Evolutionary conservation across 2,329 filamentous ascomycete genomes (phyloP).

Genomic region (Zopfia rhizophila): DNA sequence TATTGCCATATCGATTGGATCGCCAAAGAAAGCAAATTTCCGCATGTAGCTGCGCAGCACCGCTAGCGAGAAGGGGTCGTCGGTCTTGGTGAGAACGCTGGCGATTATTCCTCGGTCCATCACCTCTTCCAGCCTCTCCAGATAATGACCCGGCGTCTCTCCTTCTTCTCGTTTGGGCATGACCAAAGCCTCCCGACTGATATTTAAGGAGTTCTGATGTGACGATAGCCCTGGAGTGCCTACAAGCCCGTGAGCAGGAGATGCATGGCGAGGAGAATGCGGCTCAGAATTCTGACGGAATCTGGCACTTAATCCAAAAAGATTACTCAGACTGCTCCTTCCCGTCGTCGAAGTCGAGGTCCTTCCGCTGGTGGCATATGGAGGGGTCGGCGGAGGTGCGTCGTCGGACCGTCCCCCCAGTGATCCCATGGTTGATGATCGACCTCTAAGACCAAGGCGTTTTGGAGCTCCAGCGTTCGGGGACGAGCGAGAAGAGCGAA

Average conservation of each 20-base stretch:
- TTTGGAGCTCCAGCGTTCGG: constrained; percentile 68
- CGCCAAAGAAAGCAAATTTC: constrained; percentile 92
- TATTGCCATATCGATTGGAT: constrained; percentile 97
- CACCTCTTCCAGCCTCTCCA: constrained; percentile 82
- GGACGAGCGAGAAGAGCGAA: constrained; percentile 71
- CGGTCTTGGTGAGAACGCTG: constrained; percentile 84
- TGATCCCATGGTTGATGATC: constrained; percentile 92
- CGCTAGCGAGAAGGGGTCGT: constrained; percentile 82
- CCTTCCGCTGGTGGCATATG: constrained; percentile 60
- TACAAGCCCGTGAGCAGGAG: constrained; percentile 66
- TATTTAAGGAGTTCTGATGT: constrained; percentile 84
- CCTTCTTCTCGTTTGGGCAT: constrained; percentile 85
- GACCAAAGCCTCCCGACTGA: constrained; percentile 74
- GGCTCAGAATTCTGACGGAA: constrained; percentile 85
- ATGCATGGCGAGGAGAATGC: constrained; percentile 68
- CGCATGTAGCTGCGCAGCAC: constrained; percentile 96
- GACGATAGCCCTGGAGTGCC: constrained; percentile 78
- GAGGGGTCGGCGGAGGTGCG: constrained; percentile 70
- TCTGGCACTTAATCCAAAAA: constrained; percentile 79
- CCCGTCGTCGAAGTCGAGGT: constrained; percentile 87
- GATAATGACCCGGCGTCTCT: constrained; percentile 89
- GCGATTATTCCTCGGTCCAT: constrained; percentile 86
- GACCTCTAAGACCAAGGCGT: constrained; percentile 71
- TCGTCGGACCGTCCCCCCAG: constrained; percentile 77
- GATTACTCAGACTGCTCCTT: constrained; percentile 90